Evolutionary conservation across 2,329 filamentous ascomycete genomes (phyloP), one percentile per base, ranked within the genome.

Genomic region (Botryotinia calthae): DNA sequence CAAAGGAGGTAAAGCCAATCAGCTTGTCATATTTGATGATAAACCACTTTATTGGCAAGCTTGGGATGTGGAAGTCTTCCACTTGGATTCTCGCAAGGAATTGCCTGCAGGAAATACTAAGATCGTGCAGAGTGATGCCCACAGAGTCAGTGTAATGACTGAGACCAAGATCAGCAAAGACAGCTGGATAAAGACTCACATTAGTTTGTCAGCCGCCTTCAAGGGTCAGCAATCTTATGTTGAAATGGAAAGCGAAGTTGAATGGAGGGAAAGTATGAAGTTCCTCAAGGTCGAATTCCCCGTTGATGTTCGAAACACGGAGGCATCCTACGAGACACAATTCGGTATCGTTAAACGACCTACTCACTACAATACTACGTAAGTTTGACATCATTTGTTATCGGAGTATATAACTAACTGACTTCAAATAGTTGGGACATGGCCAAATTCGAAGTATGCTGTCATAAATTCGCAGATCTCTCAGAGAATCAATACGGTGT

Each of bases 211-310:
- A 3, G 92, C 93, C 1, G 87, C 89, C 22, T 83, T 92, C 31
- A 85, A 89, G 68, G 88, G 88, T 56, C 84, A 89, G 48, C 87
- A 89, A 46, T 91, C 91, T 0, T 90, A 89, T 76, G 87, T 98
- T 25, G 92, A 97, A 76, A 90, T 95, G 75, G 87, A 89, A 58
- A 92, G 91, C 68, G 93, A 97, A 77, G 93, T 98, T n/a, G 93
- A 98, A 80, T 99, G 96, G 96, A 92, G 91, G 77, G 96, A 99
- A 82, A 94, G 90, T 20, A 98, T 96, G 91, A 97, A 96, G 81
- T 98, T 98, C 86, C 88, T 99, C 80, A 99, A 99, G 86, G 95
- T 98, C 68, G 96, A 99, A 82, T 99, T 99, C 83, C 95, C 96
- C 0, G 95, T 98, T 75, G 91, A 97, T 79, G 87, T 98, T 75